Percentiles rank a stretch among this genome's conserved stretches.
Evolutionary conservation across 129 eudicot genomes (phyloP).

Genomic region (Tanacetum coccineum): DNA sequence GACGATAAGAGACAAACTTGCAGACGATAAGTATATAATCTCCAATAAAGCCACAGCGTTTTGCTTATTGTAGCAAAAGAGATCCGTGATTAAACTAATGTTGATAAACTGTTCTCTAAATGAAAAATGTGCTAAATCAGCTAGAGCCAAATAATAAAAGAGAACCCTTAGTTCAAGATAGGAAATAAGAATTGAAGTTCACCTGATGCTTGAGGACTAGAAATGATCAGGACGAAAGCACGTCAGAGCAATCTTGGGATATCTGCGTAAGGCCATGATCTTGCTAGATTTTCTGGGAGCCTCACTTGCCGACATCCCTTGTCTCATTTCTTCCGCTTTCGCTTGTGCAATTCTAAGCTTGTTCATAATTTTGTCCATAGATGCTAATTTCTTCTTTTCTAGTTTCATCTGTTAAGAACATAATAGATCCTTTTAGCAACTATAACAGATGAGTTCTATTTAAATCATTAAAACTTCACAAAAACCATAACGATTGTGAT

Average conservation of each 20-base stretch:
- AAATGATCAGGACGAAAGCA: conserved; percentile 41
- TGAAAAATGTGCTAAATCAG: neutral
- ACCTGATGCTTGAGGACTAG: conserved; percentile 27
- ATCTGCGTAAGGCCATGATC: conserved; percentile 29
- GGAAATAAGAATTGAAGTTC: conserved; percentile 2
- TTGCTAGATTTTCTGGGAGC: conserved; percentile 32
- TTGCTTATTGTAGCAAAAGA: neutral
- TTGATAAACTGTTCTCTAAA: neutral
- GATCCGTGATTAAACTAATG: neutral
- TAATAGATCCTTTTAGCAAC: neutral
- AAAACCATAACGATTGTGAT: neutral
- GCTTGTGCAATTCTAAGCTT: conserved; percentile 61
- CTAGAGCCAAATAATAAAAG: neutral
- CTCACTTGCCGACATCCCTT: conserved; percentile 27
- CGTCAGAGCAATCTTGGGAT: conserved; percentile 36
- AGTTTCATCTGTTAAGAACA: conserved; percentile 56
- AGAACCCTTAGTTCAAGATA: neutral
- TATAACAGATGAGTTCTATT: neutral
- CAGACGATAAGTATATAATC: neutral
- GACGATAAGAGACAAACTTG: neutral
- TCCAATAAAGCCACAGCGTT: neutral
- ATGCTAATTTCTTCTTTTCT: conserved; percentile 71
- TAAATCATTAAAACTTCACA: neutral
- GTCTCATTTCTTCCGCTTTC: conserved; percentile 72
- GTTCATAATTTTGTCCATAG: conserved; percentile 78